These are phyloP conservation scores for Iris macrosiphon DNA, from an alignment of 106 monocot genomes.

Conservation along the genomic window DNA sequence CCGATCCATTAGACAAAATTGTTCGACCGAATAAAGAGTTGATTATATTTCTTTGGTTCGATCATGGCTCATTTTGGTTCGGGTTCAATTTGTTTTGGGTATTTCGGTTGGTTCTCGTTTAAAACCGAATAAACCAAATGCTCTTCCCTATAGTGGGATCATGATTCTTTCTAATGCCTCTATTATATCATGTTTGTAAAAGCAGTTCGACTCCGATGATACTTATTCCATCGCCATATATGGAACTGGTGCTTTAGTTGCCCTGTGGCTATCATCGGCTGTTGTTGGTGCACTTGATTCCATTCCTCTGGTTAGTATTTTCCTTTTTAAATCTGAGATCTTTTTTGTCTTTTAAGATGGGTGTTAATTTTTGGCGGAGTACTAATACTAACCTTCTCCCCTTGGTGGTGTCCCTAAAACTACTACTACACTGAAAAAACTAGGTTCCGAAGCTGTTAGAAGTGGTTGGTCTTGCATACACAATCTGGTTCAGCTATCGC, in stretches of 20 bases:
- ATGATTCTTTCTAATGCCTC: background rate
- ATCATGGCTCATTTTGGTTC: no score
- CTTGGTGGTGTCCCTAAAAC: no score
- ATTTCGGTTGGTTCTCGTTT: no score
- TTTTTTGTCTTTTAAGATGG: no score
- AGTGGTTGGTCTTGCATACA: conserved; percentile 67
- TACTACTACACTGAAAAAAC: background rate
- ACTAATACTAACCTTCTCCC: no score
- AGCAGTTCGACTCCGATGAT: conserved; percentile 44
- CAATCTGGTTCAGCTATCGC: conserved; percentile 67
- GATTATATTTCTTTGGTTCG: no score
- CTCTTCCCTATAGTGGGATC: no score
- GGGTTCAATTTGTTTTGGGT: no score
- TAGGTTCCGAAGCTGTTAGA: conserved; percentile 81
- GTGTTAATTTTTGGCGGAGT: no score
- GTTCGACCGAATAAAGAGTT: no score
- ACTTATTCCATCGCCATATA: conserved; percentile 30
- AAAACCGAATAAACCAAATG: no score
- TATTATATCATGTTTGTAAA: background rate
- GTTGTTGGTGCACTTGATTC: conserved; percentile 60
- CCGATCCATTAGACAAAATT: no score
- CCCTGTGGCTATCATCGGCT: conserved; percentile 60
- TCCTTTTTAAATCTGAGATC: background rate
- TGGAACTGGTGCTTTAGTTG: conserved; percentile 39
- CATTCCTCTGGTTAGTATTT: conserved; percentile 63